Conservation (phyloP, 2,329 filamentous ascomycete species). For the Aphanoascus verrucosus region DNA sequence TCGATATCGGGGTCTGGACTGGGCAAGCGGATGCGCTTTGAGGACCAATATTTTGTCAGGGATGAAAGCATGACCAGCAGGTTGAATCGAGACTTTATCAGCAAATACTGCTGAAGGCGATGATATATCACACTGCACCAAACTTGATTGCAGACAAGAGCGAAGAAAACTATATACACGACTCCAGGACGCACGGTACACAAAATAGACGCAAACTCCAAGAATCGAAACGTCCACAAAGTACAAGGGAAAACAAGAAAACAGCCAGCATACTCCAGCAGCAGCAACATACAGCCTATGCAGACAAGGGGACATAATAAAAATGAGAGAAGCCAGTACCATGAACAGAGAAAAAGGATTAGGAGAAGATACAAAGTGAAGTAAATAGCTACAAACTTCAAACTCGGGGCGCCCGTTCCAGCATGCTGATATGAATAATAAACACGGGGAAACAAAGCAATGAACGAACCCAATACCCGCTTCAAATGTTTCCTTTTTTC, state of each 20-base stretch:
- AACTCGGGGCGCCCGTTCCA: constrained; percentile 10
- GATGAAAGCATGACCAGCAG: not conserved
- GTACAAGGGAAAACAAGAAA: not conserved
- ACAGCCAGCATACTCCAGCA: not conserved
- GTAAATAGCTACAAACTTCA: constrained; percentile 10
- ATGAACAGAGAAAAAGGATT: constrained; percentile 1
- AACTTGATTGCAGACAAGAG: not conserved
- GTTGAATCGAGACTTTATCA: too few relatives aligned
- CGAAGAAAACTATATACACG: not conserved
- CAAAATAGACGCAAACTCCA: not conserved
- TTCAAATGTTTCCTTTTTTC: constrained; percentile 8
- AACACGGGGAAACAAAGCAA: constrained; percentile 2
- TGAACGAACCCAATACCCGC: constrained; percentile 4
- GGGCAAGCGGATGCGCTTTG: too few relatives aligned
- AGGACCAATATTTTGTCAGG: not conserved
- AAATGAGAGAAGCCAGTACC: not conserved
- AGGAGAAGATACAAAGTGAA: constrained; percentile 11
- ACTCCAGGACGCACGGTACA: constrained; percentile 4
- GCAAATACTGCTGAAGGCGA: not conserved
- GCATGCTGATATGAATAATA: constrained; percentile 12
- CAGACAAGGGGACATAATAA: not conserved
- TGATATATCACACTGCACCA: not conserved
- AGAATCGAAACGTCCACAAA: constrained; percentile 1
- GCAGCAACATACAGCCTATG: not conserved
- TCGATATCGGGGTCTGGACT: too few relatives aligned